phyloP scores from a whole-genome alignment of 257 asterid genomes.

The Jacaranda mimosifolia region DNA sequence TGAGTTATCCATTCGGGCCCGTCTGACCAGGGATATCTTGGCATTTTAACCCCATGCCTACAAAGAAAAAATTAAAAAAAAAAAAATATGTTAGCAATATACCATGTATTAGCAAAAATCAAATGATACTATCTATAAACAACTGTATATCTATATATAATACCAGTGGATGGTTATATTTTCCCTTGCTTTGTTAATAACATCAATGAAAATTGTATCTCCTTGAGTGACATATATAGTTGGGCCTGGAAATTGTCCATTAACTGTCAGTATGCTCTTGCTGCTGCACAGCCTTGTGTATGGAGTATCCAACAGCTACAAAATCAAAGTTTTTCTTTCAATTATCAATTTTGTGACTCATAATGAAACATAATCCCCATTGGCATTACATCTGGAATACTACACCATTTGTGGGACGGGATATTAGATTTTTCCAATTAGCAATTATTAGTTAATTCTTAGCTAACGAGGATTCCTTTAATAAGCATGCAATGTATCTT shows the following conservation, averaged over 20 bases:
- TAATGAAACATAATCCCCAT: too few relatives aligned
- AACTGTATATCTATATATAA: too few relatives aligned
- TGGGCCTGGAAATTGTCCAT: constrained; percentile 60
- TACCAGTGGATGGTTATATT: constrained; percentile 57
- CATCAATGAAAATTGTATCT: constrained; percentile 42
- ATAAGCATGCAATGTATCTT: background rate
- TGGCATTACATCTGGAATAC: too few relatives aligned
- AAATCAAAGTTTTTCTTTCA: background rate
- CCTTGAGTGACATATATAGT: constrained; percentile 42
- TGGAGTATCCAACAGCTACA: constrained; percentile 41
- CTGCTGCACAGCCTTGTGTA: constrained; percentile 45
- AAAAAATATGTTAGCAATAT: too few relatives aligned
- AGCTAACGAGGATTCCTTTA: too few relatives aligned
- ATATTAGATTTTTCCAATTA: too few relatives aligned
- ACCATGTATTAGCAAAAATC: too few relatives aligned
- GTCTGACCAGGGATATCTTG: constrained; percentile 66
- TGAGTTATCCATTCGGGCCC: constrained; percentile 57
- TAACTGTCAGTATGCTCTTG: constrained; percentile 54
- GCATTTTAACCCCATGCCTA: constrained; percentile 67
- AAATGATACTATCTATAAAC: too few relatives aligned
- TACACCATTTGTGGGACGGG: too few relatives aligned
- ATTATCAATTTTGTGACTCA: background rate
- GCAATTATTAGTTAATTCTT: too few relatives aligned
- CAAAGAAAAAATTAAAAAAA: background rate
- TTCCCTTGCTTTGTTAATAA: constrained; percentile 39